Percentiles rank a stretch among this genome's conserved stretches.
Conservation (phyloP, 2,329 filamentous ascomycete genomes). For the Colletotrichum euphorbiae region DNA sequence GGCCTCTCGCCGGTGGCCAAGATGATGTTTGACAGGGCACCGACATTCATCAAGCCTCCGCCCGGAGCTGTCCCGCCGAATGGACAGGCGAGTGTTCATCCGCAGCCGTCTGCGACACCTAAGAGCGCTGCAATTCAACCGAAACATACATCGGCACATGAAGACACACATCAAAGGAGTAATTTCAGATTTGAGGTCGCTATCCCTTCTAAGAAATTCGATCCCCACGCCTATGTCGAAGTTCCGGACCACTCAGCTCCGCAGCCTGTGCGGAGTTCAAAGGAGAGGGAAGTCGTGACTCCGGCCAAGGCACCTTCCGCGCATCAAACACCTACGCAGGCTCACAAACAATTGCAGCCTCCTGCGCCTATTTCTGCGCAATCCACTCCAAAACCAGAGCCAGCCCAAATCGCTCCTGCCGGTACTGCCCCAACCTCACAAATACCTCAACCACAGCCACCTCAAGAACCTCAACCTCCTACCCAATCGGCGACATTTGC, state of each 20-base stretch:
- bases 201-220: slow-evolving; percentile 59
- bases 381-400: not conserved
- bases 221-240: slow-evolving; percentile 52
- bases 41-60: slow-evolving; percentile 54
- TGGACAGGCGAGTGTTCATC: slow-evolving; percentile 40
- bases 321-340: slow-evolving; percentile 5
- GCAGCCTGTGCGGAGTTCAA: slow-evolving; percentile 35
- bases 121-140: slow-evolving; percentile 25
- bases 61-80: slow-evolving; percentile 49
- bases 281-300: slow-evolving; percentile 12
- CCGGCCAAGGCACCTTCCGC: not conserved
- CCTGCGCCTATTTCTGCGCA: slow-evolving; percentile 1
- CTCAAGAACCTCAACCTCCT: not conserved
- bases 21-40: slow-evolving; percentile 59
- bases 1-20: slow-evolving; percentile 63
- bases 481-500: not conserved
- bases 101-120: slow-evolving; percentile 40
- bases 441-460: not conserved
- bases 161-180: slow-evolving; percentile 50
- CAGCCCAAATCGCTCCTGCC: slow-evolving; percentile 1
- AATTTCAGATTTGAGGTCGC: slow-evolving; percentile 59
- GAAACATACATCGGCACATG: slow-evolving; percentile 40
- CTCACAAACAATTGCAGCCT: not conserved
- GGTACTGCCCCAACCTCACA: not conserved
- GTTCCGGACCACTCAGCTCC: slow-evolving; percentile 43